phyloP scores from a whole-genome alignment of 495 filamentous ascomycete species.

The Jackrogersella minutella region DNA sequence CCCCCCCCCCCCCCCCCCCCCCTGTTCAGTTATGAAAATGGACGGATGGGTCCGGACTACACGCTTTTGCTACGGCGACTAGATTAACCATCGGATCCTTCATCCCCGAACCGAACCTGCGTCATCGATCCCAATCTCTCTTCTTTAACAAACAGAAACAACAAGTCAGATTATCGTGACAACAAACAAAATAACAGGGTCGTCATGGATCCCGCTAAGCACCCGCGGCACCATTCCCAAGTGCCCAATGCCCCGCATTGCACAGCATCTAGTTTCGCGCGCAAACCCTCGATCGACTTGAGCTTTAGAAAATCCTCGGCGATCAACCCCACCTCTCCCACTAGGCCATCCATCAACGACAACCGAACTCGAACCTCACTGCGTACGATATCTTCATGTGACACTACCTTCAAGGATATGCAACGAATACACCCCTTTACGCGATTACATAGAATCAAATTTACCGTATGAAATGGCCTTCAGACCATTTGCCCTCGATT shows the following conservation, averaged over 20 bases:
- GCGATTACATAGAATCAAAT: neutral
- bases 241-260: conserved; percentile 41
- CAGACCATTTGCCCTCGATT: neutral
- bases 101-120: conserved; percentile 42
- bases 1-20: too few species aligned
- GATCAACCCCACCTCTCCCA: conserved; percentile 38
- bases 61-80: conserved; percentile 28
- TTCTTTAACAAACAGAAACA: neutral
- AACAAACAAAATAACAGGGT: conserved; percentile 3
- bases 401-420: neutral
- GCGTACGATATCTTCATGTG: conserved; percentile 2
- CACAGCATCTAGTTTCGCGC: conserved; percentile 34
- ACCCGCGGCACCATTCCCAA: conserved; percentile 17
- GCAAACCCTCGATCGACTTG: conserved; percentile 39
- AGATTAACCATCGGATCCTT: conserved; percentile 38
- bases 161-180: conserved; percentile 9
- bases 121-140: conserved; percentile 38
- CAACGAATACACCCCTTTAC: neutral
- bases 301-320: conserved; percentile 39
- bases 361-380: conserved; percentile 3
- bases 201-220: conserved; percentile 1
- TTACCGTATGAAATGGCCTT: neutral
- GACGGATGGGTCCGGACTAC: conserved; percentile 9
- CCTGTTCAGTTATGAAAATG: conserved; percentile 14
- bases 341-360: conserved; percentile 25